Percentiles rank a stretch among this genome's conserved stretches.
These are phyloP conservation scores for Cordia subcordata DNA, from an alignment of 257 asterid species.

Conservation along the genomic window DNA sequence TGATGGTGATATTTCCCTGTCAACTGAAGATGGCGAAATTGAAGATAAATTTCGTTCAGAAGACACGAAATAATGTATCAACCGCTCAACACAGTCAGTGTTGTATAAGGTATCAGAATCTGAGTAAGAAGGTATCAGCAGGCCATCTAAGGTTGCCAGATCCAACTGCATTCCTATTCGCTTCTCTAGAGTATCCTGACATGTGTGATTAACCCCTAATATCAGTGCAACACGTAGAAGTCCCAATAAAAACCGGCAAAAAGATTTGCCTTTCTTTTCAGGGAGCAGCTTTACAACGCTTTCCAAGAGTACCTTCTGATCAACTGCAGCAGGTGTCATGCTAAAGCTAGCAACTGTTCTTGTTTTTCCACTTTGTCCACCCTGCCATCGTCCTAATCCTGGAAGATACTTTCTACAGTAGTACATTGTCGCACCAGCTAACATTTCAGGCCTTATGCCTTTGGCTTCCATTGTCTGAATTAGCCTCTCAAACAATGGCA, in stretches of 20 bases:
- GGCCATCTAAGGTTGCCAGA: constrained; percentile 66
- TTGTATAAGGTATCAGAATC: constrained; percentile 86
- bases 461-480: constrained; percentile 58
- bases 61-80: constrained; percentile 62
- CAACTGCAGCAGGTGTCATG: constrained; percentile 71
- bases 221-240: constrained; percentile 78
- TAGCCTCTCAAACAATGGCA: constrained; percentile 69
- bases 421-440: constrained; percentile 70
- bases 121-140: constrained; percentile 78
- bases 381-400: constrained; percentile 87
- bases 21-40: constrained; percentile 42
- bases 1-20: constrained; percentile 52
- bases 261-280: constrained; percentile 65
- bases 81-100: constrained; percentile 70
- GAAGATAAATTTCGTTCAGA: constrained; percentile 44
- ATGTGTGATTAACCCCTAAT: constrained; percentile 54
- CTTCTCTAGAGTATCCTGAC: constrained; percentile 66
- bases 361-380: constrained; percentile 48
- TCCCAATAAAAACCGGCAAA: constrained; percentile 81
- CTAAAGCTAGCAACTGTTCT: constrained; percentile 79
- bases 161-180: constrained; percentile 75
- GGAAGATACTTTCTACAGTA: constrained; percentile 85
- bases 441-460: constrained; percentile 66
- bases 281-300: constrained; percentile 67
- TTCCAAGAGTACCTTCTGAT: constrained; percentile 71